Conservation (phyloP, 108 stramenopile genomes). For the Cyclotella choctawhatcheeana region DNA sequence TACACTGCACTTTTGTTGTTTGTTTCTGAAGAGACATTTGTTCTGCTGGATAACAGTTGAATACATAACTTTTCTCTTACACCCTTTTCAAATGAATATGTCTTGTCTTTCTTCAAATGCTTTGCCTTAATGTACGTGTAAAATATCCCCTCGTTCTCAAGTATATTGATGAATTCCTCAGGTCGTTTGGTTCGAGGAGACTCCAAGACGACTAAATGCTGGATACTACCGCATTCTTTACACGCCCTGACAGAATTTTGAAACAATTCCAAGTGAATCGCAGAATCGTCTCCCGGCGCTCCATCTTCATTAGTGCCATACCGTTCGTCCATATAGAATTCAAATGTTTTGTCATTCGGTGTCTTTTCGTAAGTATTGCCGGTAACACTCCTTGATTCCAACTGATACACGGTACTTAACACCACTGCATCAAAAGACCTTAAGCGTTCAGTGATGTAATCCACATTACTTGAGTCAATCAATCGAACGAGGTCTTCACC, state of each 20-base stretch:
- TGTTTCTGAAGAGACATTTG: not conserved
- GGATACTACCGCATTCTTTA: constrained; percentile 46
- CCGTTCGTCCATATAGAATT: constrained; percentile 77
- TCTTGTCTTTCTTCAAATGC: constrained; percentile 51
- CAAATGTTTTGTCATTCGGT: constrained; percentile 80
- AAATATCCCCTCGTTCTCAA: constrained; percentile 57
- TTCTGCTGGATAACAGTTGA: constrained; percentile 7
- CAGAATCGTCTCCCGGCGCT: constrained; percentile 37
- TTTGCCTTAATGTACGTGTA: constrained; percentile 68
- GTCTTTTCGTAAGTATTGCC: constrained; percentile 66
- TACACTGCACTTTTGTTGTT: constrained; percentile 35
- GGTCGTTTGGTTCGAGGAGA: constrained; percentile 54
- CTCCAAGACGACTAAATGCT: constrained; percentile 71
- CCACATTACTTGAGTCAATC: constrained; percentile 57
- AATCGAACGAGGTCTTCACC: constrained; percentile 72
- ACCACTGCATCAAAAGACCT: constrained; percentile 67
- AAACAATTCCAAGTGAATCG: constrained; percentile 48
- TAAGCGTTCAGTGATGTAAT: constrained; percentile 56
- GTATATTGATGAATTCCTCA: constrained; percentile 47
- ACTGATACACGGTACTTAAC: constrained; percentile 59
- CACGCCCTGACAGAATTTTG: constrained; percentile 60
- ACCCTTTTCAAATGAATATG: constrained; percentile 74
- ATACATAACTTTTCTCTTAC: constrained; percentile 59
- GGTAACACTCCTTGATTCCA: constrained; percentile 68
- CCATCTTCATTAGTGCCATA: constrained; percentile 33